A percentile compares a stretch with the other conserved stretches of the same genome.
phyloP scores from a whole-genome alignment of 2,329 filamentous ascomycete species.

The Rhynchosporium agropyri region DNA sequence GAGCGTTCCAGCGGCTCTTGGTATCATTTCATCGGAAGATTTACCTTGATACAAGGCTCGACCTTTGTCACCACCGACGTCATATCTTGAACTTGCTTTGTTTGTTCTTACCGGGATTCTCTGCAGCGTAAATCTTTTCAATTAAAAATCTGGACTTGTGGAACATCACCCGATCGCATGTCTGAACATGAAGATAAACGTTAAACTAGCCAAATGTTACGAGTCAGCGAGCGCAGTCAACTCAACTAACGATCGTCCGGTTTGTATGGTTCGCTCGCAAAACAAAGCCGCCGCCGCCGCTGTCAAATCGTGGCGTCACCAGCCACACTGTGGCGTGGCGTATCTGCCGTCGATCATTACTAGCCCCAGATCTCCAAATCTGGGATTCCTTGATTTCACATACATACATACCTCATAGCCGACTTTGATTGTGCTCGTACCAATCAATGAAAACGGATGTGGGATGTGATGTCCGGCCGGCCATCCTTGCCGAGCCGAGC shows the following conservation, averaged over 20 bases:
- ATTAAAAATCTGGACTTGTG: slow-evolving; percentile 4
- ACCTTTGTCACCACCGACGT: slow-evolving; percentile 3
- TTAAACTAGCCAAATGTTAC: neutral
- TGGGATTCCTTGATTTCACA: slow-evolving; percentile 9
- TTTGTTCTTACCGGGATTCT: too few species aligned
- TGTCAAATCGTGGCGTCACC: slow-evolving; percentile 19
- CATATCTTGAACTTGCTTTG: neutral
- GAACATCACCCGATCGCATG: slow-evolving; percentile 3
- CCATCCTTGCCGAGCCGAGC: neutral
- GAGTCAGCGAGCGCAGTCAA: slow-evolving; percentile 1
- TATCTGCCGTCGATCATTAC: slow-evolving; percentile 6
- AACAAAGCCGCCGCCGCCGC: neutral
- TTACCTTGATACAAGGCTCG: slow-evolving; percentile 7
- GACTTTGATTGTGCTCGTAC: slow-evolving; percentile 5
- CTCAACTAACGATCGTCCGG: neutral
- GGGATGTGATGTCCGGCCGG: neutral
- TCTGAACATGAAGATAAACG: neutral
- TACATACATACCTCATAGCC: too few species aligned
- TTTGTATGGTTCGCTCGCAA: neutral
- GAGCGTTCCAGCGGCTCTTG: slow-evolving; percentile 6
- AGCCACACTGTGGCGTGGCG: slow-evolving; percentile 23
- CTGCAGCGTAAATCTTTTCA: neutral
- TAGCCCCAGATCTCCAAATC: slow-evolving; percentile 6
- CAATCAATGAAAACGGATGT: neutral
- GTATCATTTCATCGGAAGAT: slow-evolving; percentile 5